These are phyloP conservation scores for Sarocladium strictum DNA, from an alignment of 2,329 filamentous ascomycete genomes.

Conservation along the genomic window DNA sequence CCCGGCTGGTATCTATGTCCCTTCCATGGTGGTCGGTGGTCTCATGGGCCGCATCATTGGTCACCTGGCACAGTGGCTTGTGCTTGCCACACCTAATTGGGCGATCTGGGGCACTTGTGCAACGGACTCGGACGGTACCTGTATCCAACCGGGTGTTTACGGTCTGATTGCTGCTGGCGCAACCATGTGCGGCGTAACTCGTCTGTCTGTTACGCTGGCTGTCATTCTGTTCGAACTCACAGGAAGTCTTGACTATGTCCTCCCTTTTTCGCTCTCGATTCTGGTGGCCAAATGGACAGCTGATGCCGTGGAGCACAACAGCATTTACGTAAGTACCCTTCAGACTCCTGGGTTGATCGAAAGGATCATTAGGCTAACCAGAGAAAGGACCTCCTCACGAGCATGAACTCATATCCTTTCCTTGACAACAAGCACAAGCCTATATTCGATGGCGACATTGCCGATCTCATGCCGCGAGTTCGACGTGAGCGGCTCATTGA, in stretches of 20 bases:
- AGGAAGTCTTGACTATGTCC: constrained; percentile 87
- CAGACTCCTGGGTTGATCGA: neutral
- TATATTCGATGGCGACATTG: constrained; percentile 80
- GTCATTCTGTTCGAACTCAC: constrained; percentile 96
- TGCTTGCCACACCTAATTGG: constrained; percentile 66
- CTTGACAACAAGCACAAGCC: constrained; percentile 95
- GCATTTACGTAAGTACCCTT: constrained; percentile 67
- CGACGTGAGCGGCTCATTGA: constrained; percentile 79
- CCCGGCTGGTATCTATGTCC: constrained; percentile 94
- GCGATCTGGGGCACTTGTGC: constrained; percentile 71
- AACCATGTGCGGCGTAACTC: constrained; percentile 96
- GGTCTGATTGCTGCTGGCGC: constrained; percentile 90
- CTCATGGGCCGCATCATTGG: constrained; percentile 84
- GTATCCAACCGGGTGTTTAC: constrained; percentile 95
- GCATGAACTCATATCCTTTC: constrained; percentile 96
- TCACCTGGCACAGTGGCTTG: constrained; percentile 76
- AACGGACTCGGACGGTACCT: constrained; percentile 65
- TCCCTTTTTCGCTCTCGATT: constrained; percentile 89
- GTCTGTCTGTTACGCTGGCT: constrained; percentile 85
- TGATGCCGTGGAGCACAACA: constrained; percentile 87
- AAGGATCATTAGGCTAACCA: constrained; percentile 12
- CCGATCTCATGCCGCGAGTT: constrained; percentile 74
- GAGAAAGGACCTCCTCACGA: constrained; percentile 74
- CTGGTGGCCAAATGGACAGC: constrained; percentile 98
- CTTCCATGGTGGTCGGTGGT: constrained; percentile 97